Evolutionary conservation across 495 filamentous ascomycete genomes (phyloP).

Genomic region (Parmelia sp.): DNA sequence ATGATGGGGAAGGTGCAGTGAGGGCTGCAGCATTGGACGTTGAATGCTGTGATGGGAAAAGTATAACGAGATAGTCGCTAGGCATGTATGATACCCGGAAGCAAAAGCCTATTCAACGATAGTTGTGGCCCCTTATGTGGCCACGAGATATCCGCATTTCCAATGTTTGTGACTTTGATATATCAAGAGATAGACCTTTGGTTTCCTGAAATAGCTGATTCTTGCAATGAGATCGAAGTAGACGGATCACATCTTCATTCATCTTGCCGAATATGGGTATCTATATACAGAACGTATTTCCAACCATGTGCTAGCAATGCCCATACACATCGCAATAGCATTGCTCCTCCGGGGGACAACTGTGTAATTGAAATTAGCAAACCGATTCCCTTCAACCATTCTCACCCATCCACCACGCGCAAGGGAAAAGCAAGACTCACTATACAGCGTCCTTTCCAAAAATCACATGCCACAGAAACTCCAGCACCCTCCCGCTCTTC

Average conservation of each 20-base stretch:
- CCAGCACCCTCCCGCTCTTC: slow-evolving; percentile 57
- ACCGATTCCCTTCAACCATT: not conserved
- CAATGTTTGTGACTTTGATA: not conserved
- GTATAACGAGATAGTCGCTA: not conserved
- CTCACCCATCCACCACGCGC: not conserved
- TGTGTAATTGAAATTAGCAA: slow-evolving; percentile 31
- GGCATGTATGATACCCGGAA: not conserved
- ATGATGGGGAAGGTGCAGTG: slow-evolving; percentile 5
- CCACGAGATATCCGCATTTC: not conserved
- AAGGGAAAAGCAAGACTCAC: slow-evolving; percentile 28
- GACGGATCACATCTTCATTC: not conserved
- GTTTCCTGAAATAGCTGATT: not conserved
- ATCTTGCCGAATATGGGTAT: slow-evolving; percentile 1
- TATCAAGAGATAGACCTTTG: not conserved
- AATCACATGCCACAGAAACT: slow-evolving; percentile 69
- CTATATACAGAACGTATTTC: not conserved
- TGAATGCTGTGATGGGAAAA: not conserved
- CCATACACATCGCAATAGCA: slow-evolving; percentile 49
- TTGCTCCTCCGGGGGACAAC: slow-evolving; percentile 42
- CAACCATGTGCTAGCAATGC: slow-evolving; percentile 30
- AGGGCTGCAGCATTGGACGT: not conserved
- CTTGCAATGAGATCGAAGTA: not conserved
- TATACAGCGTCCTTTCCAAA: slow-evolving; percentile 46
- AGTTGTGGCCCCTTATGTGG: too few species aligned
- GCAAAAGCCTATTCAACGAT: not conserved